Evolutionary conservation across 345 rosid genomes (phyloP), one percentile per base, ranked within the genome.

Genomic region (Hirschfeldia incana): DNA sequence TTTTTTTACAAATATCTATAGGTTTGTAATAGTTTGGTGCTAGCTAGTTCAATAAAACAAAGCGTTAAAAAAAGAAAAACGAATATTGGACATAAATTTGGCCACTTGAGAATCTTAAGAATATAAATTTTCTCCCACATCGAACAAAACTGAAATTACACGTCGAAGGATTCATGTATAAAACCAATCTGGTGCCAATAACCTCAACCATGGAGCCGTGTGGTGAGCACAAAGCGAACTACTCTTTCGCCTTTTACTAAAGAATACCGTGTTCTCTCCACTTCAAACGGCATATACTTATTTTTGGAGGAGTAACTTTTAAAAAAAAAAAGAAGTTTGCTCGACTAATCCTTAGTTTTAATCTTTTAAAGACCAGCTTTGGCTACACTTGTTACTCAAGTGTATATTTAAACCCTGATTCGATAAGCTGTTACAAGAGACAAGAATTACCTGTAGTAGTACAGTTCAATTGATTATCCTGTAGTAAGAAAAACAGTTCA

Each of bases 201-300:
- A 4, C 0, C 5, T 1, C 30, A 58, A 58, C 27, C 32, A 29
- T 29, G 32, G 32, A 74, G 79, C 76, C 67, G 60, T 64, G 76
- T 34, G 62, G 79, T 74, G 72, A 80, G 72, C 65, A 68, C 78
- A 79, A 58, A 74, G 78, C 78, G 75, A 79, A 79, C 79, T 73
- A 67, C 73, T 78, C 73, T 79, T 79, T 79, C 82, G 71, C 82
- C 82, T 74, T 79, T 79, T 79, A 74, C 82, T 79, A 79, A 79
- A 79, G 82, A 79, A 68, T 74, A 79, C 75, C 70, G 82, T 79
- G 82, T 79, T 59, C 51, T 79, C 78, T 51, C 75, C n/a, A 63
- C 67, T 29, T 29, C 32, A 2, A 29, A 57, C 29, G 29, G 28
- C 61, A 57, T 57, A 57, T 11, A 8, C 61, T 8, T 57, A 57